Base-by-base conservation (phyloP, 306 rosid genomes). In the Mimosa pudica region DNA sequence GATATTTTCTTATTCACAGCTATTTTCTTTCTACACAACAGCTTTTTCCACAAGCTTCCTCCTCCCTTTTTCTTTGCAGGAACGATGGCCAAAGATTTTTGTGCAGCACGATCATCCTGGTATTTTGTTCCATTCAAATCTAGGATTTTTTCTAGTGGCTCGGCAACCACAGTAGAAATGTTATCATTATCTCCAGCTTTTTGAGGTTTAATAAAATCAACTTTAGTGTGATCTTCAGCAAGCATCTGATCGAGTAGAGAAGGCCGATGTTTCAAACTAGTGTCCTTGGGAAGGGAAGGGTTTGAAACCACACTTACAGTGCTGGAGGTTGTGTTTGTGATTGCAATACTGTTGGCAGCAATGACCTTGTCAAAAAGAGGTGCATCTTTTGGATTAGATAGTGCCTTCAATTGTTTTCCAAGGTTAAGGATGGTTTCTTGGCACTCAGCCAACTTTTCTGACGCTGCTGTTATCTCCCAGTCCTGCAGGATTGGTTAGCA, bases 381-480 rank as follows among this genome's bases (percentile, higher is more conserved):
- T 64, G 88, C 88, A 74, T 89, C 97, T 80, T 81, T 94, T 73
- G 91, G 90, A 30, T 90, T 60, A 77, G 97, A 90, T 84, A 92
- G 61, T 60, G 97, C 93, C 87, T 94, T 94, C 83, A 94, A 84
- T 88, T 94, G 97, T 90, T 89, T 94, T 47, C 96, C 97, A 8
- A 94, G 97, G 88, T 87, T 85, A 63, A 91, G 83, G 85, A 94
- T 92, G 52, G 97, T 92, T 89, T 91, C 97, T 86, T 94, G 98
- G 87, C 98, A 94, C 82, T 94, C 98, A 5, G 97, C 97, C 84
- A 94, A 80, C 86, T 92, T 94, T 83, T 92, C 97, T 33, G 98
- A 89, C 78, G 97, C 98, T 54, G 92, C 84, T 79, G 93, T 87
- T 84, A 92, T 92, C 87, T 92, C 98, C 95, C 89, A 88, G 33